Percentiles rank a stretch among this genome's conserved stretches.
phyloP scores from a whole-genome alignment of 768 basidiomycete species.

The Mycena crocata region DNA sequence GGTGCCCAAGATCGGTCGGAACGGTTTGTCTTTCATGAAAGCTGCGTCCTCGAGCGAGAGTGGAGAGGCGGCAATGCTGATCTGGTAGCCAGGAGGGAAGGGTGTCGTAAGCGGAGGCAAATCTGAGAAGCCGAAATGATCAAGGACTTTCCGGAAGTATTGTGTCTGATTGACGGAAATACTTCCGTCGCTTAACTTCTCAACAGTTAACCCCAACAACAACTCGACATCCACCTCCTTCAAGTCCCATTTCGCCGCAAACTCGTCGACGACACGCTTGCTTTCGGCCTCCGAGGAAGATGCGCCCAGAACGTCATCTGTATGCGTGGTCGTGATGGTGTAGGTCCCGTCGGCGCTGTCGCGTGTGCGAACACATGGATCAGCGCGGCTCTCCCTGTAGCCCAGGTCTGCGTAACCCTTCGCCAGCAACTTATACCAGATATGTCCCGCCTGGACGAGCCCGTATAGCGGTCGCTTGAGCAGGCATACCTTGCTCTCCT shows the following conservation, averaged over 20 bases:
- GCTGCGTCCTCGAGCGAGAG: too few relatives aligned
- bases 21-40: too few relatives aligned
- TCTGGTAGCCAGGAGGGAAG: background rate
- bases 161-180: background rate
- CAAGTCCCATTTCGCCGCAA: conserved; percentile 15
- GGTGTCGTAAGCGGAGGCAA: conserved; percentile 9
- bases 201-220: conserved; percentile 6
- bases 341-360: background rate
- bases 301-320: conserved; percentile 10
- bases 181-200: background rate
- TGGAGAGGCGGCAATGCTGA: too few relatives aligned
- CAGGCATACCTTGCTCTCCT: conserved; percentile 17
- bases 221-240: conserved; percentile 10
- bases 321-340: conserved; percentile 15
- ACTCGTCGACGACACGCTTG: conserved; percentile 6
- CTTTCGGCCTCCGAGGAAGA: conserved; percentile 10
- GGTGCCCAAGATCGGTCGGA: too few relatives aligned
- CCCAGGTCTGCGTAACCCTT: conserved; percentile 1
- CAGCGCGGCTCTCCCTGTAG: conserved; percentile 1
- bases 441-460: conserved; percentile 3
- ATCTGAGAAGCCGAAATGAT: conserved; percentile 1
- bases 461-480: conserved; percentile 15
- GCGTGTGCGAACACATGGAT: conserved; percentile 12
- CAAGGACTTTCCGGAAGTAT: conserved; percentile 10
- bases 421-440: background rate